Evolutionary conservation across 1,139 yeast species (phyloP).

Genomic region (Yamadazyma diospyri): DNA sequence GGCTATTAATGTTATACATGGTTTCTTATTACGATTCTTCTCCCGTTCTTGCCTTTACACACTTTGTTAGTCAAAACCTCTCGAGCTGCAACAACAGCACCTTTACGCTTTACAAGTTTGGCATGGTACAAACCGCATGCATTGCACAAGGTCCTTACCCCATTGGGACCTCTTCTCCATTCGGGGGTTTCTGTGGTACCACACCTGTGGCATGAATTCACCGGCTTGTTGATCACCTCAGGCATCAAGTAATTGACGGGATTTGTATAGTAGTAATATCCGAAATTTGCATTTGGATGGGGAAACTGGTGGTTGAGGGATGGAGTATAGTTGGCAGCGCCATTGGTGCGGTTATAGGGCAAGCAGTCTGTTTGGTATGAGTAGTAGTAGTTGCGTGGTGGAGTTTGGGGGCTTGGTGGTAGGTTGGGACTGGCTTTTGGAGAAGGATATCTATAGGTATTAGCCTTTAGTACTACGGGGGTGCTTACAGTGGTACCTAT

Average conservation of each 20-base stretch:
- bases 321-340: neutral
- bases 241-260: slow-evolving; percentile 24
- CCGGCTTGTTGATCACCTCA: slow-evolving; percentile 36
- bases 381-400: neutral
- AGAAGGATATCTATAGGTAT: slow-evolving; percentile 14
- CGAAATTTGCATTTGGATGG: slow-evolving; percentile 2
- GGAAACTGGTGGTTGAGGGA: no score
- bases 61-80: slow-evolving; percentile 44
- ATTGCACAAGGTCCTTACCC: slow-evolving; percentile 79
- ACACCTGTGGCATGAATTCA: slow-evolving; percentile 47
- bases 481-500: slow-evolving; percentile 15
- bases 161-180: slow-evolving; percentile 89
- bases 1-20: neutral
- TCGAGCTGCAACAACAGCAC: slow-evolving; percentile 60
- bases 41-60: slow-evolving; percentile 45
- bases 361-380: slow-evolving; percentile 3
- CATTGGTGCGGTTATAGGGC: neutral
- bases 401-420: slow-evolving; percentile 4
- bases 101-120: slow-evolving; percentile 63
- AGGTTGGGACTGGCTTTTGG: neutral
- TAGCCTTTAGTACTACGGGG: slow-evolving; percentile 8
- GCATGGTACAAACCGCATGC: slow-evolving; percentile 88
- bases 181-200: slow-evolving; percentile 85
- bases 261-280: slow-evolving; percentile 5
- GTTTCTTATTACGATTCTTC: slow-evolving; percentile 36